Conservation (phyloP, 73 alveolate genomes). For the Blepharisma stoltei region DNA sequence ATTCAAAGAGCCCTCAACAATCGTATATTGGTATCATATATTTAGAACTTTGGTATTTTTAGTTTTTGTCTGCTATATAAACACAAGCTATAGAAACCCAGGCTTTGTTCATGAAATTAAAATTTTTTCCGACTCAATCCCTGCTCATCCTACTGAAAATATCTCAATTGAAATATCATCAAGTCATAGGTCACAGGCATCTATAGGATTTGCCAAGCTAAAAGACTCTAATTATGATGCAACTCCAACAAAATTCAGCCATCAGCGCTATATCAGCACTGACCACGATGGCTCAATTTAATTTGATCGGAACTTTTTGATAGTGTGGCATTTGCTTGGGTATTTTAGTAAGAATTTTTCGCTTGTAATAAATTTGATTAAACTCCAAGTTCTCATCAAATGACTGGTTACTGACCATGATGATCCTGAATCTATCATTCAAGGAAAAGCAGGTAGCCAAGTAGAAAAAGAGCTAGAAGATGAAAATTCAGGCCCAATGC, state of each 20-base stretch:
- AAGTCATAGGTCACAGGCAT: too few species aligned
- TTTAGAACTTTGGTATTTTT: neutral
- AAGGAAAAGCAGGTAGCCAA: neutral
- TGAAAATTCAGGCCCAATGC: neutral
- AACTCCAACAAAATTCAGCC: neutral
- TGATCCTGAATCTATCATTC: neutral
- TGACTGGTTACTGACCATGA: slow-evolving; percentile 12
- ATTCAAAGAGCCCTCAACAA: neutral
- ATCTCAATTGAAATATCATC: too few species aligned
- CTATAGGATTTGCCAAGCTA: neutral
- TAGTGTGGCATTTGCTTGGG: too few species aligned
- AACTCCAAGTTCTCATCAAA: too few species aligned
- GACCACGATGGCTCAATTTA: slow-evolving; percentile 15
- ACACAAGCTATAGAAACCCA: slow-evolving; percentile 3
- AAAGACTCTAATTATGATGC: neutral
- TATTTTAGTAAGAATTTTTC: too few species aligned
- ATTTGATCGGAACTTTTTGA: too few species aligned
- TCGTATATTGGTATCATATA: slow-evolving; percentile 4
- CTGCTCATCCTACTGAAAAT: too few species aligned
- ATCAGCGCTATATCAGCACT: slow-evolving; percentile 1
- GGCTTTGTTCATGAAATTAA: slow-evolving; percentile 13
- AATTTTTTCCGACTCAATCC: neutral
- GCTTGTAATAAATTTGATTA: too few species aligned
- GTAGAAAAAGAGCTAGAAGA: neutral
- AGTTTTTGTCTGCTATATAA: neutral